Evolutionary conservation across 208 protist genomes (phyloP).

Genomic region (Wallacemonas sp.): DNA sequence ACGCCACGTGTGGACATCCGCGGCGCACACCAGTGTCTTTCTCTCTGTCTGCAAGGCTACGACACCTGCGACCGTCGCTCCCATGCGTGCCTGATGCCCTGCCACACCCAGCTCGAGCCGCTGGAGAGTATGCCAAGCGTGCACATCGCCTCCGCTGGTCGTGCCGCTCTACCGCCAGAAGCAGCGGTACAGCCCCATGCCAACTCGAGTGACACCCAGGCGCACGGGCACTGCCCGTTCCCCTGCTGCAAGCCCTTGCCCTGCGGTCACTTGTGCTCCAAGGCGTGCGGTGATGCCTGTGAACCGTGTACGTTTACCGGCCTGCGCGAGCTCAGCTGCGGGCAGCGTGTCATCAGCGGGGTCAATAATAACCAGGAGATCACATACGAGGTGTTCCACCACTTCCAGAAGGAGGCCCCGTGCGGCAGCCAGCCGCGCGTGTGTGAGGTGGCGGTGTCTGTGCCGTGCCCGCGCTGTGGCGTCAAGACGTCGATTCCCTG

Average conservation of each 20-base stretch:
- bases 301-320: constrained; percentile 72
- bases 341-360: constrained; percentile 79
- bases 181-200: background rate
- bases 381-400: constrained; percentile 53
- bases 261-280: constrained; percentile 76
- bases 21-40: constrained; percentile 52
- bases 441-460: constrained; percentile 53
- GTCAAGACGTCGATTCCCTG: constrained; percentile 53
- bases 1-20: constrained; percentile 33
- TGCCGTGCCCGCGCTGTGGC: constrained; percentile 74
- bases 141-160: background rate
- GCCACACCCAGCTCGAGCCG: constrained; percentile 41
- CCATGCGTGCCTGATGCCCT: constrained; percentile 72
- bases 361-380: constrained; percentile 46
- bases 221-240: constrained; percentile 71
- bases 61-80: constrained; percentile 50
- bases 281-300: constrained; percentile 66
- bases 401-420: constrained; percentile 68
- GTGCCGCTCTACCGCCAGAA: too few relatives aligned
- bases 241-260: constrained; percentile 57
- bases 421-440: constrained; percentile 53
- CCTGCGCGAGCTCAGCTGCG: constrained; percentile 68
- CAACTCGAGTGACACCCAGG: background rate
- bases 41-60: constrained; percentile 71
- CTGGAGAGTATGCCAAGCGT: constrained; percentile 1